Percentiles rank a stretch among this genome's conserved stretches.
Evolutionary conservation across 1,139 yeast species (phyloP).

Genomic region (Debaryomyces psychrophilus): DNA sequence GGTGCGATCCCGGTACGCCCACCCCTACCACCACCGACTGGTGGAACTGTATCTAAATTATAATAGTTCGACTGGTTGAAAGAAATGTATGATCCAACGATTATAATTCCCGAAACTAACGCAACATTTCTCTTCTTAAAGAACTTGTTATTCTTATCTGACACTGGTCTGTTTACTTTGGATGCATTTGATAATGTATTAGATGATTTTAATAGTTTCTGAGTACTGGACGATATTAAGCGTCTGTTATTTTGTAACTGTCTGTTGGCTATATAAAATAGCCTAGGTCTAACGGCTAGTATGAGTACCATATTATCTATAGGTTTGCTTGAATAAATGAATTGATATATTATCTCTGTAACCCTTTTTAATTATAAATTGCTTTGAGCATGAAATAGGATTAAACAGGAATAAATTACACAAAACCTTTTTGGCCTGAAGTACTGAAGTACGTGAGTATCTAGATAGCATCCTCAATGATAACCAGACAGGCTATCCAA

Average conservation of each 20-base stretch:
- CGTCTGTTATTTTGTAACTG: slow-evolving; percentile 24
- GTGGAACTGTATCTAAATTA: slow-evolving; percentile 46
- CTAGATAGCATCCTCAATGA: background rate
- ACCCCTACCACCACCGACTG: slow-evolving; percentile 21
- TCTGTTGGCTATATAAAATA: slow-evolving; percentile 31
- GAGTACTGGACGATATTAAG: slow-evolving; percentile 17
- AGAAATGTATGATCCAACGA: slow-evolving; percentile 49
- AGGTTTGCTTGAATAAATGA: background rate
- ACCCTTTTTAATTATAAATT: slow-evolving; percentile 7
- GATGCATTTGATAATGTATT: slow-evolving; percentile 14
- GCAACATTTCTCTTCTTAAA: slow-evolving; percentile 42
- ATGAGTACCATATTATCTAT: slow-evolving; percentile 29
- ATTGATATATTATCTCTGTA: slow-evolving; percentile 4
- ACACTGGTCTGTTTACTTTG: slow-evolving; percentile 13
- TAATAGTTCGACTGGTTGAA: slow-evolving; percentile 47
- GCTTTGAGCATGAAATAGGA: slow-evolving; percentile 5
- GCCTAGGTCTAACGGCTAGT: slow-evolving; percentile 35
- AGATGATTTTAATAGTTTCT: slow-evolving; percentile 17
- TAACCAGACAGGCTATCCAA: background rate
- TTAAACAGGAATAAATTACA: slow-evolving; percentile 1
- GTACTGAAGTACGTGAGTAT: background rate
- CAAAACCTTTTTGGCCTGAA: slow-evolving; percentile 3
- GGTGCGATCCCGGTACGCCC: slow-evolving; percentile 12
- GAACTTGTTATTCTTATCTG: slow-evolving; percentile 16
- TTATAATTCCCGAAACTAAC: slow-evolving; percentile 46